Evolutionary conservation across 306 rosid genomes (phyloP).

Genomic region (Trichosanthes cucumerina): DNA sequence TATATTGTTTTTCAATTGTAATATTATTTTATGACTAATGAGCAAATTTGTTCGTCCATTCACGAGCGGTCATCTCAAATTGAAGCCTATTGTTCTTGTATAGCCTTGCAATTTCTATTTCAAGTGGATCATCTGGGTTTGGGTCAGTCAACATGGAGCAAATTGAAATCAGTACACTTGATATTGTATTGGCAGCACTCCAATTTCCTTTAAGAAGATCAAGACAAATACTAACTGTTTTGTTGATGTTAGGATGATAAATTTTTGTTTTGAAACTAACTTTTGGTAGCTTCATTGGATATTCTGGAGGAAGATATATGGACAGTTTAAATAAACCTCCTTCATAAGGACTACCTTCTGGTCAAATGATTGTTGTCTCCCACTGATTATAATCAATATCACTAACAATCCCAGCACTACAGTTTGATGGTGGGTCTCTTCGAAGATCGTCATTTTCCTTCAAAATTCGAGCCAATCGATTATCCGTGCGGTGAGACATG

Average conservation of each 20-base stretch:
- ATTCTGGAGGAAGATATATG: neutral
- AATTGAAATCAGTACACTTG: neutral
- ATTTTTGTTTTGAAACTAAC: neutral
- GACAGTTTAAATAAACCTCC: neutral
- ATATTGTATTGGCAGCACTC: neutral
- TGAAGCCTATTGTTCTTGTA: neutral
- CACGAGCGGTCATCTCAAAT: neutral
- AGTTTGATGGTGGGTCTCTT: neutral
- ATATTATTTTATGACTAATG: neutral
- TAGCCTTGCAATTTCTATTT: neutral
- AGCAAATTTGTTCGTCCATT: neutral
- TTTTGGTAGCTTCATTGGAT: neutral
- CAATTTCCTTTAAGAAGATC: no score
- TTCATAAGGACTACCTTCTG: neutral
- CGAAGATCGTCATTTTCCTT: neutral
- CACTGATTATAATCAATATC: neutral
- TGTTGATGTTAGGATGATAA: neutral
- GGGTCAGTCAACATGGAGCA: neutral
- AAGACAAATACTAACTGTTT: neutral
- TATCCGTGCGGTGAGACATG: neutral
- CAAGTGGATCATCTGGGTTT: neutral
- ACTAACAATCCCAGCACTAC: neutral
- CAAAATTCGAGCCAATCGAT: neutral
- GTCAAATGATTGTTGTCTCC: neutral
- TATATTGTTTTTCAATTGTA: no score